Base-by-base conservation (phyloP, 1,139 yeast species). In the Hyphopichia buzzinii region DNA sequence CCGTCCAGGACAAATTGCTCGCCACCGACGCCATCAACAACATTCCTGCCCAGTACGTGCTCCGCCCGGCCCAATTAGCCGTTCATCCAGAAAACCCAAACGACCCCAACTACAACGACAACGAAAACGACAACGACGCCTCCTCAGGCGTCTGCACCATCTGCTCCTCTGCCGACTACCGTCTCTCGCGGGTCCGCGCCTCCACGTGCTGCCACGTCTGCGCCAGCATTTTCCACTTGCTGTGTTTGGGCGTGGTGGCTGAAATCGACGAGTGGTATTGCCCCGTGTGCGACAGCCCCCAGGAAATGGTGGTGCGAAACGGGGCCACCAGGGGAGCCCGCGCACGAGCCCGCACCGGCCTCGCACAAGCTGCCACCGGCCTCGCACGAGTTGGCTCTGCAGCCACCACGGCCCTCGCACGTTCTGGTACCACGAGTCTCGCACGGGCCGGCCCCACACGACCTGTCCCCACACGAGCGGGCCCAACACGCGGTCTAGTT, bases 261-360 rank as follows among this genome's bases (percentile, higher is more conserved):
- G 36, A 33, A 11, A n/a, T 23, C 4, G 32, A 28, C 15, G 31
- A 33, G 23, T 71, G 76, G 77, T 59, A 53, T 41, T 71, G 77
- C 47, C 74, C 75, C 14, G 59, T 70, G 31, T 71, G 77, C 47
- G 76, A 70, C 37, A 49, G 44, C 35, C 52, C 50, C 23, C 74
- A 68, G 41, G 72, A 65, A 30, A 38, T 55, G 12, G 33, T 43
- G 3, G 14, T 43, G n/a, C 44, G 54, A 12, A 10, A n/a, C 27
- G 6, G 7, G 16, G 15, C 26, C 3, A 14, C 27, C 27, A 5
- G 27, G 6, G 8, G 8, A 5, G 27, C 8, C 23, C 10, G 10
- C 23, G 23, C 8, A 6, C 6, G 6, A 10, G 6, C 10, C 8
- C 8, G 23, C 23, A 19, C 10, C 8, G 23, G 23, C 8, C 23